These are phyloP conservation scores for Helicostylum pulchrum DNA, from an alignment of 192 early-diverging fungal species.

Conservation along the genomic window DNA sequence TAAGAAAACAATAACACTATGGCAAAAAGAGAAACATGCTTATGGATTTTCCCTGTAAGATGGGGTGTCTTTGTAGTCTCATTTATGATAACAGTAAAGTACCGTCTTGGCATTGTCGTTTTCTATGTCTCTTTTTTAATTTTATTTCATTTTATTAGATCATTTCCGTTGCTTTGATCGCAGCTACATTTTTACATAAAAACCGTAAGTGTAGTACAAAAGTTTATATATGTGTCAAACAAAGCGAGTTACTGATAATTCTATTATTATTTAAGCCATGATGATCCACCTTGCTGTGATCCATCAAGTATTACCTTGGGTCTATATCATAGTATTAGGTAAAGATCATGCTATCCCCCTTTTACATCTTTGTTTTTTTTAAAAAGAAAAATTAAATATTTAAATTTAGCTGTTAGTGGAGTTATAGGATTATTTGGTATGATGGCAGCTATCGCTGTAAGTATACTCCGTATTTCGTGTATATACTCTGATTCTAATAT, in stretches of 20 bases:
- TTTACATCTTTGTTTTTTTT: too few relatives aligned
- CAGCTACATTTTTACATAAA: conserved; percentile 28
- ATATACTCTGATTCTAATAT: background rate
- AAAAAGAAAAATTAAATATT: background rate
- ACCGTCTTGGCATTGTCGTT: background rate
- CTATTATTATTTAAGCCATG: conserved; percentile 21
- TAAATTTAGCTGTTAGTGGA: conserved; percentile 12
- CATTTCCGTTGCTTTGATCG: conserved; percentile 20
- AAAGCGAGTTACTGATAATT: background rate
- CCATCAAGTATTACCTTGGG: conserved; percentile 25
- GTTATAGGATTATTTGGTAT: conserved; percentile 16
- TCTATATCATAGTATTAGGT: conserved; percentile 26
- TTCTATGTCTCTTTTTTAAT: background rate
- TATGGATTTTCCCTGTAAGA: conserved; percentile 31
- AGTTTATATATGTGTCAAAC: conserved; percentile 5
- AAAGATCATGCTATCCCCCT: background rate
- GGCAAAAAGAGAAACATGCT: conserved; percentile 17
- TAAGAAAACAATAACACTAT: too few relatives aligned
- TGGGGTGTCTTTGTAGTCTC: conserved; percentile 15
- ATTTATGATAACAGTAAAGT: conserved; percentile 20
- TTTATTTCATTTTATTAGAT: conserved; percentile 2
- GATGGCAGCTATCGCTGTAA: conserved; percentile 13
- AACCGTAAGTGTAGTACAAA: conserved; percentile 27
- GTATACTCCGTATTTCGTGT: background rate
- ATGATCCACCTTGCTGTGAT: conserved; percentile 30